These are phyloP conservation scores for Micractinium sp. DNA, from an alignment of 139 green algal genomes.

Conservation along the genomic window DNA sequence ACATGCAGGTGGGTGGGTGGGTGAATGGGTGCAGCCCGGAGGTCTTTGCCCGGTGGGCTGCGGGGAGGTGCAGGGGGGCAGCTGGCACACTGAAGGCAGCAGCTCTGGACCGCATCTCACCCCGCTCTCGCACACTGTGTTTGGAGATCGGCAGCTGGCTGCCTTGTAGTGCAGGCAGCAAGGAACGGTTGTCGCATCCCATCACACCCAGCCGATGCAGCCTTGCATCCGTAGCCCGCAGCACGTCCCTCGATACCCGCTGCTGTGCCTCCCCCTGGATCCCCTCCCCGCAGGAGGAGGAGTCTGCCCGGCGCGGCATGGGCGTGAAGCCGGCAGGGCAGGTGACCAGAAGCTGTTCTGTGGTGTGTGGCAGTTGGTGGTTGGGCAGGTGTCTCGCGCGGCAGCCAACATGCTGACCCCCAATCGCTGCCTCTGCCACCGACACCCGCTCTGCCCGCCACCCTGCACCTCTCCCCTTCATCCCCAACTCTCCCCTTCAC, in stretches of 20 bases:
- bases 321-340: slow-evolving; percentile 41
- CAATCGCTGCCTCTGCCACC: too few relatives aligned
- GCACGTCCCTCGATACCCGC: not conserved
- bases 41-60: too few relatives aligned
- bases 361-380: too few relatives aligned
- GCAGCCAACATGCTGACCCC: too few relatives aligned
- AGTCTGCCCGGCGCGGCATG: slow-evolving; percentile 40
- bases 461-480: too few relatives aligned
- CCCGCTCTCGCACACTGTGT: not conserved
- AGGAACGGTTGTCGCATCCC: not conserved
- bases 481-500: too few relatives aligned
- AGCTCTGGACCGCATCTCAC: not conserved
- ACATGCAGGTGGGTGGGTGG: slow-evolving; percentile 31
- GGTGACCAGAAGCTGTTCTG: too few relatives aligned
- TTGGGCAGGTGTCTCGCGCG: too few relatives aligned
- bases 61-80: not conserved
- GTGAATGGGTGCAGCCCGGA: not conserved
- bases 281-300: slow-evolving; percentile 30
- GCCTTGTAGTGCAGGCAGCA: not conserved
- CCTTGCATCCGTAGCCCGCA: not conserved
- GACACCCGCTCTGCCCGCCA: too few relatives aligned
- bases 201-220: not conserved
- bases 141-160: too few relatives aligned
- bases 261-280: not conserved
- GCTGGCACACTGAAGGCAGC: too few relatives aligned